Conservation (phyloP, 83 land plant genomes). For the Picea engelmannii region DNA sequence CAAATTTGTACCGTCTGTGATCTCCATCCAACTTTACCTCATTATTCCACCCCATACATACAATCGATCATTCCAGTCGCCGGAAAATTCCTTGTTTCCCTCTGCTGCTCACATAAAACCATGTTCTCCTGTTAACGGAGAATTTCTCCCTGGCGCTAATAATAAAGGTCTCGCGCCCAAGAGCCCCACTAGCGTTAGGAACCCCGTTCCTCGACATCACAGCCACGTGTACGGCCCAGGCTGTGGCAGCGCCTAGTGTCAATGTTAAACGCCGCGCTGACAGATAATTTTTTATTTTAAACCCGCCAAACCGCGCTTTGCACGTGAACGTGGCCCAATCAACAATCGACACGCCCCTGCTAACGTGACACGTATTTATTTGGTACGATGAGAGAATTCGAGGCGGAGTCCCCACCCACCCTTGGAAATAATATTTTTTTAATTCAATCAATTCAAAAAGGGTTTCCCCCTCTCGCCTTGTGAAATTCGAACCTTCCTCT, state of each 20-base stretch:
- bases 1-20: too few species aligned
- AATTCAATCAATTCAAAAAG: too few species aligned
- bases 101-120: too few species aligned
- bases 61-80: neutral
- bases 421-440: too few species aligned
- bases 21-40: too few species aligned
- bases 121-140: neutral
- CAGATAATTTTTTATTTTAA: neutral
- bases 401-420: too few species aligned
- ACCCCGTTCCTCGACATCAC: neutral
- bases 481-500: too few species aligned
- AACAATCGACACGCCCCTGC: neutral
- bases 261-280: neutral
- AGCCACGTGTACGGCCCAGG: constrained; percentile 2
- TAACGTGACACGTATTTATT: neutral
- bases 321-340: constrained; percentile 4
- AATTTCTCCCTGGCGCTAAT: neutral
- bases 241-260: constrained; percentile 6
- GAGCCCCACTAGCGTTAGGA: neutral
- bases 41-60: too few species aligned
- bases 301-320: neutral
- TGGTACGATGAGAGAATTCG: neutral
- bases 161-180: neutral
- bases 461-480: too few species aligned
- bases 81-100: neutral